phyloP scores from a whole-genome alignment of 495 filamentous ascomycete genomes.

The Hypoxylon cercidicola region DNA sequence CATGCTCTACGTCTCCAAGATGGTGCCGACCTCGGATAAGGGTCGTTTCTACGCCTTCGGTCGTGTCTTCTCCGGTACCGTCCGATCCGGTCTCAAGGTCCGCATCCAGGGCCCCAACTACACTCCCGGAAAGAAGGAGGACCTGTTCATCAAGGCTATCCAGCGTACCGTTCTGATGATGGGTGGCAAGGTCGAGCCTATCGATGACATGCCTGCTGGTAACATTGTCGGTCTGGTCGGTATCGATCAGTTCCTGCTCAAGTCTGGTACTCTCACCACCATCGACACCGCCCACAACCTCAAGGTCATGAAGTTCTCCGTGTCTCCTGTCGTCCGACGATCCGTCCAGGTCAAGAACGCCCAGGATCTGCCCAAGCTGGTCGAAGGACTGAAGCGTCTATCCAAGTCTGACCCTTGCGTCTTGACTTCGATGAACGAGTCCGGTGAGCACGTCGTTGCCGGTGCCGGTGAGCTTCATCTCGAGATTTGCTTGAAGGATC shows the following conservation, averaged over 20 bases:
- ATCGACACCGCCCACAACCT: constrained; percentile 98
- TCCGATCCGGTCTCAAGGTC: constrained; percentile 97
- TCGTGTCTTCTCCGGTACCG: constrained; percentile 99
- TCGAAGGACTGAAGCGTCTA: constrained; percentile 99
- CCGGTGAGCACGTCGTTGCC: constrained; percentile 98
- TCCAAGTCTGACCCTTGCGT: constrained; percentile 99
- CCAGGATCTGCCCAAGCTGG: constrained; percentile 98
- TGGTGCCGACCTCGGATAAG: constrained; percentile 99
- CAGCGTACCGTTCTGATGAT: constrained; percentile 99
- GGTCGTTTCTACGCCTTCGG: constrained; percentile 99
- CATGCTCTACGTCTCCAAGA: constrained; percentile 99
- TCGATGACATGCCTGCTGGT: constrained; percentile 98
- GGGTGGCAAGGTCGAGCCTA: constrained; percentile 98
- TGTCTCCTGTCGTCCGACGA: constrained; percentile 97
- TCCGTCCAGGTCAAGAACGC: constrained; percentile 99
- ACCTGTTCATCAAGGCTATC: constrained; percentile 99
- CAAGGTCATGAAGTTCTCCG: constrained; percentile 99
- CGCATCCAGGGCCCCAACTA: constrained; percentile 99
- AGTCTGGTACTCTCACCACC: constrained; percentile 99
- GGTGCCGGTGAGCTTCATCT: constrained; percentile 99
- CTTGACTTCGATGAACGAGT: constrained; percentile 84
- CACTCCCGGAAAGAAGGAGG: constrained; percentile 96
- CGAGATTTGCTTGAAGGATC: constrained; percentile 99
- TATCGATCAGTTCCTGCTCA: constrained; percentile 99
- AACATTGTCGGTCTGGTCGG: constrained; percentile 99